phyloP scores from a whole-genome alignment of 768 basidiomycete genomes.

The Podaxis pistillaris region DNA sequence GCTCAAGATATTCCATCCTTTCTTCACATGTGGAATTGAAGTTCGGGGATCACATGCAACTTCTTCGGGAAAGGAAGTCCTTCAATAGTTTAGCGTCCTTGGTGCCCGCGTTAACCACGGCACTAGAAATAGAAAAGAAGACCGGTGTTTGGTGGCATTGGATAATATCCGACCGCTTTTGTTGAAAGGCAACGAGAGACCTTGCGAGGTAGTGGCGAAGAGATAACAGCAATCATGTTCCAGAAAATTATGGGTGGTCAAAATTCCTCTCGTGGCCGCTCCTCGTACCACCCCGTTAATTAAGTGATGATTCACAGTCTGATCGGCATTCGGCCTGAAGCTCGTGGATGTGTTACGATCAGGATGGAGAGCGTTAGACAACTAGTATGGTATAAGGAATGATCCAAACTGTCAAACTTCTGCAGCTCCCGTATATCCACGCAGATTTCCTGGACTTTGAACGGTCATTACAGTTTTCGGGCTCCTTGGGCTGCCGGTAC shows the following conservation, averaged over 20 bases:
- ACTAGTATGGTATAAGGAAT: neutral
- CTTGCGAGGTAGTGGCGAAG: no score
- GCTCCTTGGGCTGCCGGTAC: conserved; percentile 18
- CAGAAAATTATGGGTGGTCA: no score
- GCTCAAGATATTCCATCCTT: neutral
- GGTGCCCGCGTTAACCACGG: neutral
- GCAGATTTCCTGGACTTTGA: conserved; percentile 4
- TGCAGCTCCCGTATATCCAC: conserved; percentile 30
- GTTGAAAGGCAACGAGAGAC: no score
- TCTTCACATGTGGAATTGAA: neutral
- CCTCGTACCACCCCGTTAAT: no score
- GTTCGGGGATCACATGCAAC: neutral
- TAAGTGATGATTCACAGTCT: no score
- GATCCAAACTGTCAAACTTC: conserved; percentile 25
- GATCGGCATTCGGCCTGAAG: no score
- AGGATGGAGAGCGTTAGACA: neutral
- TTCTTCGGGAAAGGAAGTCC: neutral
- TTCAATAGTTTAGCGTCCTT: neutral
- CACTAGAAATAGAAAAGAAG: neutral
- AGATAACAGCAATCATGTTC: no score
- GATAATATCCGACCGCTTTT: no score
- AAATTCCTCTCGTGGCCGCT: no score
- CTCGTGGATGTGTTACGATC: no score
- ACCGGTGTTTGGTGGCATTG: neutral
- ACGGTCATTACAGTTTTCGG: neutral